Conservation (phyloP, 1,284 basidiomycete species). For the Heterobasidion irregulare region DNA sequence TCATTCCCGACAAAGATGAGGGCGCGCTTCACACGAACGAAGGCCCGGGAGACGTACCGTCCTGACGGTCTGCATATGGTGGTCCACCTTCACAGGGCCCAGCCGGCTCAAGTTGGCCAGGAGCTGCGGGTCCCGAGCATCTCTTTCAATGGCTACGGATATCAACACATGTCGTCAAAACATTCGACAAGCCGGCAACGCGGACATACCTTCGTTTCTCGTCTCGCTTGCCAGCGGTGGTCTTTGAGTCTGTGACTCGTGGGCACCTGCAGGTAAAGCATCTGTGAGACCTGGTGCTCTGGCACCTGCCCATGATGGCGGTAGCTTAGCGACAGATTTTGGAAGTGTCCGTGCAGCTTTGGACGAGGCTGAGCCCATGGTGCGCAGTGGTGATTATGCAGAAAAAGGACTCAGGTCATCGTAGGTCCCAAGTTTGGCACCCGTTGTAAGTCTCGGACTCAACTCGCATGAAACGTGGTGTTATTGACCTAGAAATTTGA, state of each 20-base stretch:
- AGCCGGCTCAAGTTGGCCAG: slow-evolving; percentile 61
- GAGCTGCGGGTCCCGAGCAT: slow-evolving; percentile 72
- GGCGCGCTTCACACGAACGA: neutral
- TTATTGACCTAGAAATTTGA: no score
- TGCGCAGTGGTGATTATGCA: neutral
- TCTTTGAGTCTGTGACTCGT: neutral
- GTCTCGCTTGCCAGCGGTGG: slow-evolving; percentile 37
- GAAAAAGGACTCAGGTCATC: no score
- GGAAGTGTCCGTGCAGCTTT: slow-evolving; percentile 63
- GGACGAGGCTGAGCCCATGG: slow-evolving; percentile 66
- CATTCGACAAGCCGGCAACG: neutral
- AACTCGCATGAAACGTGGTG: no score
- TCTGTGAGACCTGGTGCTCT: slow-evolving; percentile 25
- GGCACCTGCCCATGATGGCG: slow-evolving; percentile 46
- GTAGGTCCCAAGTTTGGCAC: no score
- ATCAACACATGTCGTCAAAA: neutral
- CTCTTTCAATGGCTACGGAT: slow-evolving; percentile 50
- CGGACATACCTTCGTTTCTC: slow-evolving; percentile 38
- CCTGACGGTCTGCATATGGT: slow-evolving; percentile 46
- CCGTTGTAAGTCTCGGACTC: no score
- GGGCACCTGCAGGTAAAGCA: slow-evolving; percentile 5
- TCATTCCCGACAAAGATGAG: neutral
- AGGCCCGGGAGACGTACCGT: slow-evolving; percentile 35
- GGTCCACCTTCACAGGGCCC: slow-evolving; percentile 69
- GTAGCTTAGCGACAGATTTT: slow-evolving; percentile 27